Evolutionary conservation across 2,329 filamentous ascomycete species (phyloP).

Genomic region (Triangularia setosa): DNA sequence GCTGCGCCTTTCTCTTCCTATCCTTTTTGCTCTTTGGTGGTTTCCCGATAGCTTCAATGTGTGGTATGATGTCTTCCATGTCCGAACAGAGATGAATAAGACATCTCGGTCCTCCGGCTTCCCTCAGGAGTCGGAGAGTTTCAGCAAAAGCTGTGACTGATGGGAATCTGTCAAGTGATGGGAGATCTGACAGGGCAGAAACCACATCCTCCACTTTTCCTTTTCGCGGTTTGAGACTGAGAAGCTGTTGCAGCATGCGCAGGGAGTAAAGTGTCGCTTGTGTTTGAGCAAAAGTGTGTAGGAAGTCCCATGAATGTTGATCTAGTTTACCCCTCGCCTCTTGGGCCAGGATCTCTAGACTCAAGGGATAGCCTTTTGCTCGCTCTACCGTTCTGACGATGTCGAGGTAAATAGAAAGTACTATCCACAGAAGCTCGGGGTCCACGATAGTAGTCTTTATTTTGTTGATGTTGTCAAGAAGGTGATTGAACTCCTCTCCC

Average conservation of each 20-base stretch:
- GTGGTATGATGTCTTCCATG: conserved; percentile 12
- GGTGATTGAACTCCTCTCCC: conserved; percentile 21
- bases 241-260: conserved; percentile 52
- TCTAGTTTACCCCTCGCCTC: conserved; percentile 31
- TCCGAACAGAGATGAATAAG: conserved; percentile 15
- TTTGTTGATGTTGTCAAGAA: conserved; percentile 27
- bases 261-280: conserved; percentile 61
- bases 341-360: conserved; percentile 29
- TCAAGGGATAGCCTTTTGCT: conserved; percentile 30
- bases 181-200: conserved; percentile 9
- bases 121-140: conserved; percentile 13
- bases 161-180: conserved; percentile 19
- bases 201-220: conserved; percentile 1
- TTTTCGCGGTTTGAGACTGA: conserved; percentile 26
- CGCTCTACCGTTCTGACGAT: conserved; percentile 31
- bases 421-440: conserved; percentile 31
- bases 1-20: conserved; percentile 16
- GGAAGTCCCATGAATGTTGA: conserved; percentile 48
- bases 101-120: conserved; percentile 13
- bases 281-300: conserved; percentile 60
- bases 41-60: conserved; percentile 10
- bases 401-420: conserved; percentile 37
- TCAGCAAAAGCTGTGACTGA: conserved; percentile 14
- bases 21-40: conserved; percentile 10
- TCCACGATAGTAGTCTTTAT: conserved; percentile 20